Evolutionary conservation across 768 basidiomycete genomes (phyloP).

Genomic region (Collybia sordida): DNA sequence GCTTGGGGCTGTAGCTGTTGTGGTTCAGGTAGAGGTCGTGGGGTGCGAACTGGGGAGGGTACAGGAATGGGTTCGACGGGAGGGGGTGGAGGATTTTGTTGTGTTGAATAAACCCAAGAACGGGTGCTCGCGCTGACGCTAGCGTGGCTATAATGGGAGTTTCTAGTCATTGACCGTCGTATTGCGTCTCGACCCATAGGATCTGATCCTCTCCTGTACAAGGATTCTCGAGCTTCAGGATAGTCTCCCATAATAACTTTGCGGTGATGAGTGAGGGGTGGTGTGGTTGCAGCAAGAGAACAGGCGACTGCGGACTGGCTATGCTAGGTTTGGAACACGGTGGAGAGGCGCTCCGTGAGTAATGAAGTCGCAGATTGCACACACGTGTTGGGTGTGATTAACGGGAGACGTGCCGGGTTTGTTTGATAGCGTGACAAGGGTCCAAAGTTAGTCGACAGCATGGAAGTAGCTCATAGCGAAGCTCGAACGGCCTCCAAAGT

Average conservation of each 20-base stretch:
- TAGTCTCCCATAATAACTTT: slow-evolving; percentile 3
- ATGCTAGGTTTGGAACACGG: not conserved
- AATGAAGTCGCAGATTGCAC: not conserved
- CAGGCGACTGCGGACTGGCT: too few species aligned
- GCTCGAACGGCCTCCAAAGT: too few species aligned
- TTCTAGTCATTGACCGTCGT: slow-evolving; percentile 16
- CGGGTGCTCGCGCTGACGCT: slow-evolving; percentile 27
- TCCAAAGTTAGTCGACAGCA: too few species aligned
- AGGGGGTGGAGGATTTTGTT: slow-evolving; percentile 29
- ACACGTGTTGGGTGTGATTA: not conserved
- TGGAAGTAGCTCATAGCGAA: too few species aligned
- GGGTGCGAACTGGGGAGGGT: slow-evolving; percentile 21
- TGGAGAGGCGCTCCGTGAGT: not conserved
- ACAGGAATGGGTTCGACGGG: slow-evolving; percentile 15
- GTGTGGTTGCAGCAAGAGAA: too few species aligned
- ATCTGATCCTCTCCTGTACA: slow-evolving; percentile 8
- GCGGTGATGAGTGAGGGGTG: too few species aligned
- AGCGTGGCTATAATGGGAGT: slow-evolving; percentile 17
- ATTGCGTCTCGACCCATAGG: slow-evolving; percentile 8
- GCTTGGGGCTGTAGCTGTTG: slow-evolving; percentile 12
- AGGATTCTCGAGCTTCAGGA: slow-evolving; percentile 6
- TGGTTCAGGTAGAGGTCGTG: slow-evolving; percentile 31
- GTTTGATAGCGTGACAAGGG: too few species aligned
- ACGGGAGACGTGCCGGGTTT: too few species aligned
- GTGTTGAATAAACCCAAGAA: slow-evolving; percentile 38